Evolutionary conservation across 768 basidiomycete species (phyloP).

Genomic region (Amanita subjunquillea): DNA sequence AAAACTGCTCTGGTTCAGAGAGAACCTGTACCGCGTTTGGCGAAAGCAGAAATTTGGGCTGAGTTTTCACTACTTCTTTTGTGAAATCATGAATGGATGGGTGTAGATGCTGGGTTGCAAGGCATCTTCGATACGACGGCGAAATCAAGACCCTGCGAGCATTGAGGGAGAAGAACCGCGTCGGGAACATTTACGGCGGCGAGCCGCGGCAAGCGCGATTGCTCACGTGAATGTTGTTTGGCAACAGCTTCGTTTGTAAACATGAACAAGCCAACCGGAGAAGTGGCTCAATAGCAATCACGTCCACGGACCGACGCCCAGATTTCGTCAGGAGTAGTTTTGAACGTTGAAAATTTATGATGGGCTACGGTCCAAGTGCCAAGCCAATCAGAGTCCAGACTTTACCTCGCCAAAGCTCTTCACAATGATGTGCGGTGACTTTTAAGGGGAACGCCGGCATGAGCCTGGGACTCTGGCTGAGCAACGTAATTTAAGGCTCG

Average conservation of each 20-base stretch:
- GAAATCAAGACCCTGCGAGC: neutral
- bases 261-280: neutral
- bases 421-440: neutral
- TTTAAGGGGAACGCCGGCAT: slow-evolving; percentile 10
- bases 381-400: neutral
- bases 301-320: neutral
- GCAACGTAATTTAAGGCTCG: slow-evolving; percentile 4
- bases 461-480: slow-evolving; percentile 14
- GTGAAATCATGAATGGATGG: slow-evolving; percentile 21
- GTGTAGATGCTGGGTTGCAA: slow-evolving; percentile 10
- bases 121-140: neutral
- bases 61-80: slow-evolving; percentile 16
- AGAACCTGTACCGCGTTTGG: slow-evolving; percentile 37
- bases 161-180: neutral
- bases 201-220: neutral
- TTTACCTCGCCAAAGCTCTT: neutral
- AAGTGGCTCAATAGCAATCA: neutral
- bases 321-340: neutral
- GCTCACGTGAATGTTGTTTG: slow-evolving; percentile 3
- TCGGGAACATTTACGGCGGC: neutral
- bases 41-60: slow-evolving; percentile 33
- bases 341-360: neutral
- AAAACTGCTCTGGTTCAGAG: slow-evolving; percentile 41
- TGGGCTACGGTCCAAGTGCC: neutral
- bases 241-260: neutral